Percentiles rank a stretch among this genome's conserved stretches.
These are phyloP conservation scores for Albatrellus ellisii DNA, from an alignment of 768 basidiomycete species.

Conservation along the genomic window DNA sequence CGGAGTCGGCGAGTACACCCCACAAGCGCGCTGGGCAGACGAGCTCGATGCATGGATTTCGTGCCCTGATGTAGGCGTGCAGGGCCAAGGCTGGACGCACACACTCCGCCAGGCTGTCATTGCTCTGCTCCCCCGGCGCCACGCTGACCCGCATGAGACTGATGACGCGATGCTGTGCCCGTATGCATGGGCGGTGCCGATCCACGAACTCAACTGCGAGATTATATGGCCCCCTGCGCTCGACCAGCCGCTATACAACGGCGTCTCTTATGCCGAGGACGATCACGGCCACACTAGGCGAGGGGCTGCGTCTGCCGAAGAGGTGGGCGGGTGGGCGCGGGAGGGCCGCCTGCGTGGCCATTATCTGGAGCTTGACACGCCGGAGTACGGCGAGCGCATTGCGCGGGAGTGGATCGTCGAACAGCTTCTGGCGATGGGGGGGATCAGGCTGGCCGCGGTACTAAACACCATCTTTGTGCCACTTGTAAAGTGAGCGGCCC, in stretches of 20 bases:
- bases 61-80: constrained; percentile 10
- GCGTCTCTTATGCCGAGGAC: neutral
- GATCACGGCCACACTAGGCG: constrained; percentile 1
- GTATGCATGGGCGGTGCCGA: constrained; percentile 60
- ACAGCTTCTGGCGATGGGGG: constrained; percentile 70
- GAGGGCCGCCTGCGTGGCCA: too few species aligned
- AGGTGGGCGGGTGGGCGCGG: constrained; percentile 6
- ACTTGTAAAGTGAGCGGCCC: constrained; percentile 4
- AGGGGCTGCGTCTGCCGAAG: constrained; percentile 3
- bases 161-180: constrained; percentile 63
- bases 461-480: constrained; percentile 60
- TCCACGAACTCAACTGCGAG: constrained; percentile 72
- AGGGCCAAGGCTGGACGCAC: too few species aligned
- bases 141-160: constrained; percentile 3
- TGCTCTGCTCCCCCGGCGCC: constrained; percentile 2
- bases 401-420: constrained; percentile 60
- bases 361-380: constrained; percentile 68
- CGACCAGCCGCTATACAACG: constrained; percentile 32
- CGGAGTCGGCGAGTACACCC: constrained; percentile 24
- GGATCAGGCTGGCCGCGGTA: constrained; percentile 71
- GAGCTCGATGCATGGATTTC: constrained; percentile 50
- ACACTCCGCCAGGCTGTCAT: constrained; percentile 1
- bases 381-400: constrained; percentile 65
- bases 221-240: constrained; percentile 72
- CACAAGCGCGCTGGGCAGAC: constrained; percentile 32